Conservation (phyloP, 2,329 filamentous ascomycete genomes). For the Emmonsiellopsis sp. region DNA sequence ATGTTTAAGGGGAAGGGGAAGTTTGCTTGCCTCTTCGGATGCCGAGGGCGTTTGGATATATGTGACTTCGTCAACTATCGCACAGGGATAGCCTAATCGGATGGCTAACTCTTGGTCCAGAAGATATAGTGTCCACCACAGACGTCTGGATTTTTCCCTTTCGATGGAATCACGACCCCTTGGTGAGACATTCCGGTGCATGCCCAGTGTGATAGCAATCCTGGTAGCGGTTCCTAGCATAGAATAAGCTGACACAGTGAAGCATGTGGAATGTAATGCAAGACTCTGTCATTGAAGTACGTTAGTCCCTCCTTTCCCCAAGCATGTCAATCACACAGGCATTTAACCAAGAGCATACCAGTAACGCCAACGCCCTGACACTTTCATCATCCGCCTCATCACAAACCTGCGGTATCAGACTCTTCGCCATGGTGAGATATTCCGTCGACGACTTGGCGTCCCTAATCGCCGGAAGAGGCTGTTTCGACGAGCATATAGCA, state of each 20-base stretch:
- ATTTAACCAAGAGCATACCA: background rate
- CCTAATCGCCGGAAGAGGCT: background rate
- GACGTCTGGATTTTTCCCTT: background rate
- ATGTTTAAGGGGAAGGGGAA: background rate
- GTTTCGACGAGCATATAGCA: background rate
- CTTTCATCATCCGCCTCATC: background rate
- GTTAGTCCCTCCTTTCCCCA: too few relatives aligned
- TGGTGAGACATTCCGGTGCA: background rate
- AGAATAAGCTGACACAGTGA: background rate
- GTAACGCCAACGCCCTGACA: background rate
- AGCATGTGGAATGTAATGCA: background rate
- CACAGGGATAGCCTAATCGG: background rate
- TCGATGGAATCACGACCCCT: background rate
- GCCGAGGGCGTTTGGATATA: background rate
- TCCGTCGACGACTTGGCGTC: background rate
- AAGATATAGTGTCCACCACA: background rate
- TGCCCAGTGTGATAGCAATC: background rate
- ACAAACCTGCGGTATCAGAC: background rate
- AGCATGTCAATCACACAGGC: too few relatives aligned
- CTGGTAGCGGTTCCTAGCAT: background rate
- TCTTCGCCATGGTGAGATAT: background rate
- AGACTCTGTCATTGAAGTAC: background rate
- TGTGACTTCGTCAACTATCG: background rate
- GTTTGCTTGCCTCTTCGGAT: background rate
- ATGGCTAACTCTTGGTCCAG: background rate